Conservation (phyloP, 345 rosid genomes). For the Microcos paniculata region DNA sequence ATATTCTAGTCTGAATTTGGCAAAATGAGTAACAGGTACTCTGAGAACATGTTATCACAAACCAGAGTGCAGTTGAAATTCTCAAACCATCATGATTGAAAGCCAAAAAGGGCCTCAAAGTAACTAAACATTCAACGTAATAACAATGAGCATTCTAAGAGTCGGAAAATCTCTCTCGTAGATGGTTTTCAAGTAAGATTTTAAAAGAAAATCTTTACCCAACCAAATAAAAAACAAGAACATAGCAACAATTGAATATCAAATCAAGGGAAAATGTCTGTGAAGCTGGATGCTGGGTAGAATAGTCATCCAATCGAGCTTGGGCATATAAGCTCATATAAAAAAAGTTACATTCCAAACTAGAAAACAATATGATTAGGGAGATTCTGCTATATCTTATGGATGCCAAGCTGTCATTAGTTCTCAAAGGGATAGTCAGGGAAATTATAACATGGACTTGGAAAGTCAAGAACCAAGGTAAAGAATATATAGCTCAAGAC, state of each 20-base stretch:
- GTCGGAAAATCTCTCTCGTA: not conserved
- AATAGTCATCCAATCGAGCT: not conserved
- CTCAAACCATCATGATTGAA: not conserved
- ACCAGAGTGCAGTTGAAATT: not conserved
- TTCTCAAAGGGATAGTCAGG: not conserved
- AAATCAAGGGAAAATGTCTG: not conserved
- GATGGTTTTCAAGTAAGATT: not conserved
- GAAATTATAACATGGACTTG: not conserved
- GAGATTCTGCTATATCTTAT: not conserved
- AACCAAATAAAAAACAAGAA: not conserved
- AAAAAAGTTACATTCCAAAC: not conserved
- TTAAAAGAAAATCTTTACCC: not conserved
- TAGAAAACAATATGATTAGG: not conserved
- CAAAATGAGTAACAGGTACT: not conserved
- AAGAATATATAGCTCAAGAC: not conserved
- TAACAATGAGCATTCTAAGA: not conserved
- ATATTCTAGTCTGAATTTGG: not conserved
- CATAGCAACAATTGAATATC: not conserved
- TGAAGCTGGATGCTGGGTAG: not conserved
- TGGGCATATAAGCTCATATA: not conserved
- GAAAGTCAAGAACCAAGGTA: not conserved
- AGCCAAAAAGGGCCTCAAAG: not conserved
- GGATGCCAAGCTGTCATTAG: not conserved
- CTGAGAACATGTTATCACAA: not conserved
- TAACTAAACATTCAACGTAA: not conserved